Evolutionary conservation across 75 land plant species (phyloP).

Genomic region (Selaginella tamariscina): DNA sequence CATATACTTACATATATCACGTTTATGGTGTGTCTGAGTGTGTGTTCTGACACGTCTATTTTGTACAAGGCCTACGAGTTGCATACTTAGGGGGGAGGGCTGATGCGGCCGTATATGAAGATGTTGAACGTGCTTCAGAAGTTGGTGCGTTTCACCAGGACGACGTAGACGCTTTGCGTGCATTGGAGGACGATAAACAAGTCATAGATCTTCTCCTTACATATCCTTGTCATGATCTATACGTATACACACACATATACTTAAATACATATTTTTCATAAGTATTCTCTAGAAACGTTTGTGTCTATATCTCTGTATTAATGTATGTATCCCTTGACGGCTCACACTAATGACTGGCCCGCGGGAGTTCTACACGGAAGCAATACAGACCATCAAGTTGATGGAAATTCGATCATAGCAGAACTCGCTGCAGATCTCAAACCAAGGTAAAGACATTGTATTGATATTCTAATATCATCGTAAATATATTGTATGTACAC

Average conservation of each 20-base stretch:
- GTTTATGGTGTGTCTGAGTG: neutral
- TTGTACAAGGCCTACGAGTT: conserved; percentile 48
- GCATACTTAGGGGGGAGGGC: conserved; percentile 70
- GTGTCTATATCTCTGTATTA: neutral
- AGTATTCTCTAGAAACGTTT: too few species aligned
- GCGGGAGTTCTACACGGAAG: conserved; percentile 46
- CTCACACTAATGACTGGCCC: conserved; percentile 93
- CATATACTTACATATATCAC: neutral
- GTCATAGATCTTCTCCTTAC: conserved; percentile 72
- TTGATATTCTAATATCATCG: neutral
- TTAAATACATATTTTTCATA: too few species aligned
- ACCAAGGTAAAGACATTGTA: conserved; percentile 53
- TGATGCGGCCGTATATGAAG: conserved; percentile 18
- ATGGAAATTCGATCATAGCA: conserved; percentile 43
- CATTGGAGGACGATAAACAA: conserved; percentile 72
- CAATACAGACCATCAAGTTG: conserved; percentile 25
- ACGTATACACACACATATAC: too few species aligned
- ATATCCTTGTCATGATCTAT: conserved; percentile 72
- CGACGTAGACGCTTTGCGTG: conserved; percentile 84
- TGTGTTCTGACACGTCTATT: neutral
- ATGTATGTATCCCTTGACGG: neutral
- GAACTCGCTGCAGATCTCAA: conserved; percentile 73
- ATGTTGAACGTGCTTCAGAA: conserved; percentile 28
- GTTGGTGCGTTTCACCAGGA: conserved; percentile 69
- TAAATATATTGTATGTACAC: too few species aligned